These are phyloP conservation scores for Gossypium sturtianum DNA, from an alignment of 345 rosid species.

Conservation along the genomic window DNA sequence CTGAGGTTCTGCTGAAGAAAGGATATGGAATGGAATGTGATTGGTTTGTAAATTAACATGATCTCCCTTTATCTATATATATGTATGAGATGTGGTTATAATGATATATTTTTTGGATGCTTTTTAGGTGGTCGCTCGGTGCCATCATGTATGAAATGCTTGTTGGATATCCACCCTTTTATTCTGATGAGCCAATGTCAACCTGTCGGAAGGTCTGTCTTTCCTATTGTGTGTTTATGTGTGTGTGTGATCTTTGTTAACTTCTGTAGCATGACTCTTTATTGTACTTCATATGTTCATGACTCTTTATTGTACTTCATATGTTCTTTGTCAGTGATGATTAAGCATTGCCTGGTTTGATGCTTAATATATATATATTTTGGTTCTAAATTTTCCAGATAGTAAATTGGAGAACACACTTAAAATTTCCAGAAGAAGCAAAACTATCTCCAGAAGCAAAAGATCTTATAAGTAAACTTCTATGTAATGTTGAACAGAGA, in stretches of 20 bases:
- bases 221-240: not conserved
- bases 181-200: conserved; percentile 96
- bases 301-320: not conserved
- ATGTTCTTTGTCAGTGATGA: not conserved
- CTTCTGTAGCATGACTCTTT: not conserved
- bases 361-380: not conserved
- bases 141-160: conserved; percentile 99
- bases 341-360: not conserved
- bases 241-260: not conserved
- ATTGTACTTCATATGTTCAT: not conserved
- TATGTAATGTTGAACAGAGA: conserved; percentile 89
- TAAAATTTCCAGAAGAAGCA: conserved; percentile 96
- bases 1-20: conserved; percentile 90
- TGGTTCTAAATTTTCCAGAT: conserved; percentile 40
- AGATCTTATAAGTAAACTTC: conserved; percentile 77
- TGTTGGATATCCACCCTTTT: conserved; percentile 96
- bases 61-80: not conserved
- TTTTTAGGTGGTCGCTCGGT: conserved; percentile 98
- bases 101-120: conserved; percentile 6
- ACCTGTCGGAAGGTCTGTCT: conserved; percentile 85
- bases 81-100: conserved; percentile 4
- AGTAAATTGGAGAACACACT: conserved; percentile 92
- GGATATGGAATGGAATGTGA: conserved; percentile 99
- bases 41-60: conserved; percentile 55
- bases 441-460: conserved; percentile 81